Evolutionary conservation across 139 green algal genomes (phyloP).

Genomic region (Diplosphaera chodatii): DNA sequence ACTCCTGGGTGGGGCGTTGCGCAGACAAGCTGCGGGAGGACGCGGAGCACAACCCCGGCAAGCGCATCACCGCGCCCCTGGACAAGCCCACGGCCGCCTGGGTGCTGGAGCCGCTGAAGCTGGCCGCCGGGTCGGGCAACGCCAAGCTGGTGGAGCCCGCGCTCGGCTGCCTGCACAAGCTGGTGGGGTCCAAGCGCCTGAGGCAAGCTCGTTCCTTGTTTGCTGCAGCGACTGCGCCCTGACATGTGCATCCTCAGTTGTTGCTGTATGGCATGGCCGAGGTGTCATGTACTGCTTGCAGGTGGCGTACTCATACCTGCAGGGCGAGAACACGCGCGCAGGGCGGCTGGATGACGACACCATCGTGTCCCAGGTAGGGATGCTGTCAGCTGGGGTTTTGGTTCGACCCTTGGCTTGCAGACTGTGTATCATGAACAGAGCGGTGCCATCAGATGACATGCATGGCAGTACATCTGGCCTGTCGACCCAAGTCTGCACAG

Average conservation of each 20-base stretch:
- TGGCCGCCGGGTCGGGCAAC: conserved; percentile 43
- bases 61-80: background rate
- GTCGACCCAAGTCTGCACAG: too few species aligned
- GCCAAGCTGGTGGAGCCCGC: conserved; percentile 60
- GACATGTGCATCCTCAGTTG: too few species aligned
- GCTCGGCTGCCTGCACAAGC: conserved; percentile 84
- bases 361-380: conserved; percentile 34
- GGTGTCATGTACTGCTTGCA: conserved; percentile 3
- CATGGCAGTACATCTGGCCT: too few species aligned
- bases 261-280: too few species aligned
- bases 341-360: conserved; percentile 46
- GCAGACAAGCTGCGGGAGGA: background rate
- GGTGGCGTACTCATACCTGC: conserved; percentile 77
- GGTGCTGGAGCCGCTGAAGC: conserved; percentile 65
- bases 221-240: too few species aligned
- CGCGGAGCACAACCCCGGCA: background rate
- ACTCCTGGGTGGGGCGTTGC: background rate
- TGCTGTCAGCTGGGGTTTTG: background rate
- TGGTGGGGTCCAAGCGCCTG: too few species aligned
- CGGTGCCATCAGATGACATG: too few species aligned
- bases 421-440: too few species aligned
- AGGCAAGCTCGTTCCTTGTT: too few species aligned
- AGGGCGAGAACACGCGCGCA: conserved; percentile 46
- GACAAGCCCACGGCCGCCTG: background rate
- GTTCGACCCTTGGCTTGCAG: background rate